Base-by-base conservation (phyloP, 306 rosid species). In the Begonia loranthoides region DNA sequence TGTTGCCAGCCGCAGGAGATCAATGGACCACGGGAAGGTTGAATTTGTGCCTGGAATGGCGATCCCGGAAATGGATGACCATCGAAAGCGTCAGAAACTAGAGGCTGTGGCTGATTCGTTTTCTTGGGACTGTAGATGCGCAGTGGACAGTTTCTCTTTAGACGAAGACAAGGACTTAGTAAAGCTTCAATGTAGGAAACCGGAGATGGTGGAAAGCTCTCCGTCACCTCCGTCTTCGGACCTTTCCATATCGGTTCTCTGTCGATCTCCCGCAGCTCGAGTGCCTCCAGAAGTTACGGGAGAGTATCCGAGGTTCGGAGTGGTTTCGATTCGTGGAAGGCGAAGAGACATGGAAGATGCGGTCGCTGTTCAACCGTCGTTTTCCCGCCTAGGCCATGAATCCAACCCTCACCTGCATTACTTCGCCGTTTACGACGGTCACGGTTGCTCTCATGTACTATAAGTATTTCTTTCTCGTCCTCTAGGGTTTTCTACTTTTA, bases 401-500 rank as follows among this genome's bases (percentile, higher is more conserved):
- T 1, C 54, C n/a, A 34, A 55, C 24, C 0, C 55, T 0, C 54
- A 55, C 34, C 43, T 74, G 17, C 80, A 78, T 47, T 78, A 67
- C 50, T 78, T 61, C 34, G 84, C 64, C 41, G 78, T 78, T 24
- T 78, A 71, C 64, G 84, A 78, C 61, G 84, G 84, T 54, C 84
- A 78, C 41, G 84, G 84, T 15, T 78, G 84, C 59, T 78, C 84
- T 56, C 84, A 78, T 33, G 84, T 78, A 64, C 45, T 72, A 40
- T 28, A 28, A 28, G 17, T 11, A 10, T 45, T 14, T 13, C 16
- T 54, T 61, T 17, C 2, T 17, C 6, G 13, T 12, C 3, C 6
- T 28, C 16, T 9, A 15, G 36, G 36, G n/a, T n/a, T n/a, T n/a
- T n/a, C n/a, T n/a, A n/a, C n/a, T n/a, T n/a, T n/a, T n/a, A n/a